Evolutionary conservation across 257 asterid species (phyloP).

Genomic region (Parsonsia alboflavescens): DNA sequence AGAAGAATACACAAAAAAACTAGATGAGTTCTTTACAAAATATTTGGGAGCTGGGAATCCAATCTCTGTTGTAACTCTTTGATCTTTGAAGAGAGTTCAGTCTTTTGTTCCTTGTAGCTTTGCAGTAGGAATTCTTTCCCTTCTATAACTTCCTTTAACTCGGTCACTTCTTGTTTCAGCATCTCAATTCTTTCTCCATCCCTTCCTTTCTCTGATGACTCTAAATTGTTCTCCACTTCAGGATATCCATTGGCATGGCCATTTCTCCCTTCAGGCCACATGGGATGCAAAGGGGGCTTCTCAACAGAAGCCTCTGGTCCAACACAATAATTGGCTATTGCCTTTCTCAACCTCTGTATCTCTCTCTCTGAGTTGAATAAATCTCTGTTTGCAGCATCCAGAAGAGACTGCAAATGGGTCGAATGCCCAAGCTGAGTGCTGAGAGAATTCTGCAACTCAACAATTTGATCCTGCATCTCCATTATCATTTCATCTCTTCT

Average conservation of each 20-base stretch:
- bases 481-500: constrained; percentile 85
- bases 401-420: constrained; percentile 62
- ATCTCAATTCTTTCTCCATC: constrained; percentile 60
- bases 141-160: constrained; percentile 70
- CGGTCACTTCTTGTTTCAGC: constrained; percentile 64
- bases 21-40: constrained; percentile 43
- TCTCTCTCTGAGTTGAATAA: constrained; percentile 74
- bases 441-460: constrained; percentile 59
- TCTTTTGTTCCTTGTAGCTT: constrained; percentile 82
- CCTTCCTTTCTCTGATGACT: constrained; percentile 38
- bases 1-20: constrained; percentile 45
- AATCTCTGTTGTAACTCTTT: constrained; percentile 74
- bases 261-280: constrained; percentile 54
- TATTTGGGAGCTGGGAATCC: constrained; percentile 81
- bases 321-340: constrained; percentile 78
- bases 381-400: constrained; percentile 76
- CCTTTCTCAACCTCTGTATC: constrained; percentile 79
- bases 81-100: constrained; percentile 69
- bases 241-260: constrained; percentile 52
- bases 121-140: constrained; percentile 83
- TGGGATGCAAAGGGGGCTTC: constrained; percentile 42
- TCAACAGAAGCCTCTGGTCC: constrained; percentile 44
- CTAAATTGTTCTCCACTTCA: constrained; percentile 36
- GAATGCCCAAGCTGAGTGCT: constrained; percentile 57
- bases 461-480: constrained; percentile 92